Evolutionary conservation across 2,329 filamentous ascomycete genomes (phyloP).

Genomic region (Neofusicoccum umdonicola): DNA sequence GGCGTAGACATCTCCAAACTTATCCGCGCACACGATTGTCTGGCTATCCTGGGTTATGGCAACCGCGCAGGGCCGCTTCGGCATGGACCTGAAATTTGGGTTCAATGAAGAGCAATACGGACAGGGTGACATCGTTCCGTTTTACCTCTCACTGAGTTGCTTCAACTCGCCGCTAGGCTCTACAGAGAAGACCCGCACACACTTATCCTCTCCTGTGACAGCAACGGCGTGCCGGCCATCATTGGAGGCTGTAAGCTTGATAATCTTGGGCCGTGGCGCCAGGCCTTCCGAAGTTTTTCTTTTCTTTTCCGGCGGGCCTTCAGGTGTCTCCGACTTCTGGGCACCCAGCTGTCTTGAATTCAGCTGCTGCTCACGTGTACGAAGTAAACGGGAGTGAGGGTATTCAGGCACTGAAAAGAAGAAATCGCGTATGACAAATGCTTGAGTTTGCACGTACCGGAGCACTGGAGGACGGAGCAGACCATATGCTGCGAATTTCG

Average conservation of each 20-base stretch:
- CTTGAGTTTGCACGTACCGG: conserved; percentile 26
- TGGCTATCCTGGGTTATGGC: conserved; percentile 65
- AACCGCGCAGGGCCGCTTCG: conserved; percentile 81
- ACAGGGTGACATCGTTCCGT: not conserved
- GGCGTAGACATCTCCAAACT: conserved; percentile 94
- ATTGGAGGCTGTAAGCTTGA: conserved; percentile 62
- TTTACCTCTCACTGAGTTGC: conserved; percentile 70
- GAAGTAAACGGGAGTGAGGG: no score
- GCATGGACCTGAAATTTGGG: conserved; percentile 66
- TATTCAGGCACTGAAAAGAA: no score
- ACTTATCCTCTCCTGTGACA: conserved; percentile 89
- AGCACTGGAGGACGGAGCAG: conserved; percentile 25
- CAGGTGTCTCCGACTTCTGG: conserved; percentile 22
- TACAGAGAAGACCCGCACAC: conserved; percentile 76
- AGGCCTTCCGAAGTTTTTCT: conserved; percentile 29
- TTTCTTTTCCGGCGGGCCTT: conserved; percentile 41
- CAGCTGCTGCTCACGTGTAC: conserved; percentile 23
- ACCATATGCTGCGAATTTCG: conserved; percentile 62
- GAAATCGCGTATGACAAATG: not conserved
- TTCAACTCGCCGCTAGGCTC: conserved; percentile 59
- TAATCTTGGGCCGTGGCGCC: conserved; percentile 55
- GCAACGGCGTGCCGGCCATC: conserved; percentile 69
- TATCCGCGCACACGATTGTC: conserved; percentile 82
- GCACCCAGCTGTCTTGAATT: conserved; percentile 16
- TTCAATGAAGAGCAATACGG: not conserved